A percentile compares a stretch with the other conserved stretches of the same genome.
These are phyloP conservation scores for Ophiostoma fasciatum DNA, from an alignment of 2,329 filamentous ascomycete genomes.

Conservation along the genomic window DNA sequence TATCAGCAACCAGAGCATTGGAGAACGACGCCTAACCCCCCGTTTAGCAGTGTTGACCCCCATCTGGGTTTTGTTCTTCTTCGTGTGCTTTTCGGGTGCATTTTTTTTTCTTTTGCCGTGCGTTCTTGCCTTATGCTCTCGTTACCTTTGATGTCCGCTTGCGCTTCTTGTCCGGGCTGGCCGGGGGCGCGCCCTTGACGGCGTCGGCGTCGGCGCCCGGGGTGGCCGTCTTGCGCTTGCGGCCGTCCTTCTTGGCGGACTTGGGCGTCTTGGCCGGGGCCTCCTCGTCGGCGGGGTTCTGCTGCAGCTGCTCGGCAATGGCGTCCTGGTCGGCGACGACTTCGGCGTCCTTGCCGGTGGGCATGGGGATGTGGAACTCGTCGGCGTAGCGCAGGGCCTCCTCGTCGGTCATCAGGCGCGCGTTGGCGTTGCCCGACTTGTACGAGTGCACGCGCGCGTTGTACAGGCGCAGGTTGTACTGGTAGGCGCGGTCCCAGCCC, in stretches of 20 bases:
- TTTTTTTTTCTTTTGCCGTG: constrained; percentile 5
- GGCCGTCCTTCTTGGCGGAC: constrained; percentile 30
- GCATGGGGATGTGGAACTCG: constrained; percentile 37
- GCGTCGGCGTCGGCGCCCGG: constrained; percentile 29
- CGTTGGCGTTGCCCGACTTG: constrained; percentile 41
- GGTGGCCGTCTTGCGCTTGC: constrained; percentile 41
- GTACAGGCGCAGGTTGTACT: constrained; percentile 52
- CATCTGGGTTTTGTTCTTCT: too few species aligned
- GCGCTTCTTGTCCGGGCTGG: constrained; percentile 49
- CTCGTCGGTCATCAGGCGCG: constrained; percentile 46
- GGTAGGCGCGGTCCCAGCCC: constrained; percentile 52
- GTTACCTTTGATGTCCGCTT: constrained; percentile 42
- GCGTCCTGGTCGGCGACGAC: constrained; percentile 37
- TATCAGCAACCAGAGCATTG: constrained; percentile 14
- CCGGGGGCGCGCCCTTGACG: constrained; percentile 25
- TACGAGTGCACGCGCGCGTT: constrained; percentile 51
- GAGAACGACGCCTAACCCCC: constrained; percentile 19
- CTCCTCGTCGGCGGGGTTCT: constrained; percentile 27
- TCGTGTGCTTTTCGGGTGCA: too few species aligned
- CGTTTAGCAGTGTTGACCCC: too few species aligned
- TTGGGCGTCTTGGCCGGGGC: constrained; percentile 42
- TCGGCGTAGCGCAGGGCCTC: constrained; percentile 48
- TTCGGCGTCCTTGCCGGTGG: constrained; percentile 30
- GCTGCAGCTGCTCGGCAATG: constrained; percentile 43
- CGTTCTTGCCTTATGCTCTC: constrained; percentile 44